Evolutionary conservation across 805 yeast genomes (phyloP).

Genomic region (Clavispora vitiphila): DNA sequence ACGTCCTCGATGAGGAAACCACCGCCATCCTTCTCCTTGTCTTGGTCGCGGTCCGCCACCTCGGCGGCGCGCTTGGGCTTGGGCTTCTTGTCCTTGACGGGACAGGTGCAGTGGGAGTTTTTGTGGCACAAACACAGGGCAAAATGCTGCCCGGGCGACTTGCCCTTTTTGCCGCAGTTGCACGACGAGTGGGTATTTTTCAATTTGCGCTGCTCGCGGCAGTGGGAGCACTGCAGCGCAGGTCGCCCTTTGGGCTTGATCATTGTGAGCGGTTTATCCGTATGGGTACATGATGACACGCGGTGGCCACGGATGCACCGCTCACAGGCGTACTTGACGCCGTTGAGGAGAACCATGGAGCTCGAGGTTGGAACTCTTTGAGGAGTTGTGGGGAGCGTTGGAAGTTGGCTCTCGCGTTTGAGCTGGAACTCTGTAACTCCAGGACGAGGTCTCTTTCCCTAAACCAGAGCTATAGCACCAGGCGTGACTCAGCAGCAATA

Average conservation of each 20-base stretch:
- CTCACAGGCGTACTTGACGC: constrained; percentile 94
- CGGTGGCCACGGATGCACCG: constrained; percentile 95
- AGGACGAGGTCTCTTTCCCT: too few relatives aligned
- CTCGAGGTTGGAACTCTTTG: too few relatives aligned
- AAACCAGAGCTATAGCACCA: too few relatives aligned
- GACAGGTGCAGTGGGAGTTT: constrained; percentile 38
- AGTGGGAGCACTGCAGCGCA: constrained; percentile 83
- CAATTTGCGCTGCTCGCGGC: constrained; percentile 67
- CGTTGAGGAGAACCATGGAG: constrained; percentile 90
- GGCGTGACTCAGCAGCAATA: too few relatives aligned
- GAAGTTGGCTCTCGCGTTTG: too few relatives aligned
- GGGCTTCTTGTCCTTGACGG: constrained; percentile 18
- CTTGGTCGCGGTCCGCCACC: constrained; percentile 10
- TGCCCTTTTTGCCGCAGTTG: constrained; percentile 56
- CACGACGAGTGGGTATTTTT: constrained; percentile 68
- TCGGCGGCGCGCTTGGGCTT: constrained; percentile 2
- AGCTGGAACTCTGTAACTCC: too few relatives aligned
- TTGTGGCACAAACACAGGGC: constrained; percentile 36
- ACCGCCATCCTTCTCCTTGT: constrained; percentile 8
- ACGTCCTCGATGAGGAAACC: constrained; percentile 28
- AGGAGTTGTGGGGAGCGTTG: too few relatives aligned
- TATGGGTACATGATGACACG: constrained; percentile 89
- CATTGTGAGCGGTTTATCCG: constrained; percentile 85
- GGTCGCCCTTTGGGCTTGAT: constrained; percentile 98
- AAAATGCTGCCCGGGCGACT: constrained; percentile 33